These are phyloP conservation scores for Mariannaea sp. DNA, from an alignment of 2,329 filamentous ascomycete genomes.

Conservation along the genomic window DNA sequence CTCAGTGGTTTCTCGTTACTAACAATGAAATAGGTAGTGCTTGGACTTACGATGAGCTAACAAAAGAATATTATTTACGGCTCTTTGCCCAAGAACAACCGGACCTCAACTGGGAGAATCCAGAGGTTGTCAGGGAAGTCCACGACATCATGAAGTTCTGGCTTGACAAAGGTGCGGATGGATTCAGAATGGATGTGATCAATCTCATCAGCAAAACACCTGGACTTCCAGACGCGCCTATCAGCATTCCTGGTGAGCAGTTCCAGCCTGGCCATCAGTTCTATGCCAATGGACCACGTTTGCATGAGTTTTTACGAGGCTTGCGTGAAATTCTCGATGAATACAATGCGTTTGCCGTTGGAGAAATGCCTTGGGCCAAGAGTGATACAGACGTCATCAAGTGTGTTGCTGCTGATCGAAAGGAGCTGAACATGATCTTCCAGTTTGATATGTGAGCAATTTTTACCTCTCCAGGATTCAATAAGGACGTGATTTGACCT, in stretches of 20 bases:
- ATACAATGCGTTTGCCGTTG: slow-evolving; percentile 66
- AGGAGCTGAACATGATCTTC: slow-evolving; percentile 67
- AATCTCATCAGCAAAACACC: slow-evolving; percentile 67
- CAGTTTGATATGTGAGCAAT: slow-evolving; percentile 54
- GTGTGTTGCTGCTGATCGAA: slow-evolving; percentile 54
- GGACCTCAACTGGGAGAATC: slow-evolving; percentile 79
- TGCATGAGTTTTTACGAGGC: slow-evolving; percentile 66
- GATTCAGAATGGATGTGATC: slow-evolving; percentile 71
- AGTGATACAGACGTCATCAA: slow-evolving; percentile 57
- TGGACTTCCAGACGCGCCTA: slow-evolving; percentile 57
- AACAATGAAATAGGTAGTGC: neutral
- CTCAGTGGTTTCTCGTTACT: neutral
- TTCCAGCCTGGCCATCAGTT: slow-evolving; percentile 50
- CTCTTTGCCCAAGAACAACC: slow-evolving; percentile 73
- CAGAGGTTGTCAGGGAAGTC: slow-evolving; percentile 66
- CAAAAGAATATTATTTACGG: slow-evolving; percentile 72
- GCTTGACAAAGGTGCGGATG: slow-evolving; percentile 69
- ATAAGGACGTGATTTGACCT: neutral
- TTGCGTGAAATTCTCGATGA: slow-evolving; percentile 58
- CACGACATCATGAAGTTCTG: slow-evolving; percentile 69
- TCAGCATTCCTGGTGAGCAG: slow-evolving; percentile 44
- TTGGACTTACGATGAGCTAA: slow-evolving; percentile 42
- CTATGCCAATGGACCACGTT: slow-evolving; percentile 63
- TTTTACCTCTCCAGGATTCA: too few species aligned
- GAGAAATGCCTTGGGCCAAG: slow-evolving; percentile 64